Base-by-base conservation (phyloP, 345 rosid species). In the Camelina neglecta region DNA sequence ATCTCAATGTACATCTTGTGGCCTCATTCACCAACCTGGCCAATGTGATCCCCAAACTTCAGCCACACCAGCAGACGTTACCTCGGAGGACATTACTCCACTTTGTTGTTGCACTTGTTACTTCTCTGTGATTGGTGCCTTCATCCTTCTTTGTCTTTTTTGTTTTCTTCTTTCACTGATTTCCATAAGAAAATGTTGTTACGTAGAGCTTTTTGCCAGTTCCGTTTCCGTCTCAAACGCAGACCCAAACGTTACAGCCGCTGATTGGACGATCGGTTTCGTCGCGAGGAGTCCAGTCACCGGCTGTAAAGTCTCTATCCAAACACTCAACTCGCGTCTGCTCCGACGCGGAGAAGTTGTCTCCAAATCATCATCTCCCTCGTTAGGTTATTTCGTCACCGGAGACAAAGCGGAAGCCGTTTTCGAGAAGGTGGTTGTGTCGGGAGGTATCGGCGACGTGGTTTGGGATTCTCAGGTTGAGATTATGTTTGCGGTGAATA, bases 231-330 rank as follows among this genome's bases (percentile, higher is more conserved):
- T 73, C 70, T 39, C 70, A 54, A 63, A 48, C 53, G 21, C 9
- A 35, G 8, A 35, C 38, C 8, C 53, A 48, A 48, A 63, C 45
- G 63, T 41, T n/a, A 10, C 70, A 51, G 20, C 54, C 33, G 69
- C 69, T 51, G 69, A 62, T 26, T 72, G 76, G 76, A 73, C 31
- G 33, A 41, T 64, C 16, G 55, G 69, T 41, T 49, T 73, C 8
- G 15, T 54, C 12, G 45, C 55, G 1, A 73, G 6, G 70, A 73
- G 45, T 73, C 76, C 70, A 41, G n/a, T 8, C 53, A 39, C 69
- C 5, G 33, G 70, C 20, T 73, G 76, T 6, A 6, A 73, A 8
- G 23, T 54, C 55, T 54, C 71, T 53, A 35, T 73, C 5, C 9
- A 18, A 2, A 18, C 76, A 53, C 48, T 63, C 45, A 53, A 21